Percentiles rank a stretch among this genome's conserved stretches.
Evolutionary conservation across 1,284 basidiomycete genomes (phyloP).

Genomic region (Spongispora temasekensis): DNA sequence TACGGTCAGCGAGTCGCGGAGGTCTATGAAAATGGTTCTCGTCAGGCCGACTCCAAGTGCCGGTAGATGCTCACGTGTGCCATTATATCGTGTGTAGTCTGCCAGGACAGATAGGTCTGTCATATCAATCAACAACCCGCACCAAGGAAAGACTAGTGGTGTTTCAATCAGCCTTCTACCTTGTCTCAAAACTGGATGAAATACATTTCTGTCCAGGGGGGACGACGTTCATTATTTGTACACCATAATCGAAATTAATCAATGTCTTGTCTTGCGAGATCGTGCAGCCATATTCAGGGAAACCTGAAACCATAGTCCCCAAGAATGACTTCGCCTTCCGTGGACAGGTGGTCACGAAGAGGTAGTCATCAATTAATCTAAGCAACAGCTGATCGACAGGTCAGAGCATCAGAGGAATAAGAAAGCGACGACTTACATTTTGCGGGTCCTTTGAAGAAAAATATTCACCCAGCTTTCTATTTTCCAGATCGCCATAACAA

Average conservation of each 20-base stretch:
- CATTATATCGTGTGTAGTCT: constrained; percentile 69
- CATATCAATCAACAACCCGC: constrained; percentile 81
- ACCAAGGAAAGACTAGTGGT: constrained; percentile 79
- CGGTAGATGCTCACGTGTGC: constrained; percentile 49
- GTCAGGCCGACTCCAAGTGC: not conserved
- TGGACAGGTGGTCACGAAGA: constrained; percentile 79
- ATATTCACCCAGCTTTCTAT: constrained; percentile 46
- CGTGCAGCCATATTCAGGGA: constrained; percentile 91
- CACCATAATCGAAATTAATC: constrained; percentile 77
- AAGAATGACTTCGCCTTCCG: constrained; percentile 73
- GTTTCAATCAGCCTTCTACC: constrained; percentile 2
- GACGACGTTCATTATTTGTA: constrained; percentile 54
- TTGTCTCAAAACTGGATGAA: constrained; percentile 7
- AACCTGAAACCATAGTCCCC: constrained; percentile 79
- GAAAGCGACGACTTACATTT: constrained; percentile 47
- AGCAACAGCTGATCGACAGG: constrained; percentile 63
- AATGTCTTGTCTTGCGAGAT: constrained; percentile 89
- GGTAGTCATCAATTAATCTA: constrained; percentile 92
- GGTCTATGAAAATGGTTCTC: constrained; percentile 40
- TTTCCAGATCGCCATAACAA: constrained; percentile 93
- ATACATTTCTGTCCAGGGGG: constrained; percentile 50
- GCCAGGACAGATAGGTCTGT: constrained; percentile 72
- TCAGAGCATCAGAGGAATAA: not conserved
- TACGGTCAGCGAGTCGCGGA: constrained; percentile 66
- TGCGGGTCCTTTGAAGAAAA: constrained; percentile 57